Evolutionary conservation across 2,329 filamentous ascomycete genomes (phyloP), one percentile per base, ranked within the genome.

Genomic region (Phialophora macrospora): DNA sequence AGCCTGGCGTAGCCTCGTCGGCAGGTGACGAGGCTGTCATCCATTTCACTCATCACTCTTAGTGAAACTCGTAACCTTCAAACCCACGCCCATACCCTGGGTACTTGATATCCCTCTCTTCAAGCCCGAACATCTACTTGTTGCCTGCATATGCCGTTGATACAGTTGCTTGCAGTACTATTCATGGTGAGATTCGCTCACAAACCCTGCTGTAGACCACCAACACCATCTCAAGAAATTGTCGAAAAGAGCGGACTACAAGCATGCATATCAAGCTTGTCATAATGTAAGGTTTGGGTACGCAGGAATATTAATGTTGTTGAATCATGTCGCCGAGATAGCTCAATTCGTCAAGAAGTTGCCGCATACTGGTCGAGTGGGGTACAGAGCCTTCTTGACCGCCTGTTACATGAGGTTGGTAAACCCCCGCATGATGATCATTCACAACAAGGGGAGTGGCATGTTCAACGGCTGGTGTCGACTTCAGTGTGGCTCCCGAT

Each of bases 301-400:
- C 51, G 30, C 26, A 38, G 3, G 8, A 24, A 52, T 52, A 44
- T 85, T 82, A 65, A 69, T 67, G 55, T 7, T 68, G 68, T 24
- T 68, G 69, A 38, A 84, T 84, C 65, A 82, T 76, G 60, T 78
- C 77, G 26, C 81, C 80, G 48, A 85, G 73, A 71, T 85, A 84
- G 62, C 81, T 81, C 73, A 84, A 74, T 67, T 85, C 82, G 67
- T 81, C 79, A 71, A 84, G 77, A 64, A 84, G 73, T 68, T 82
- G 79, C 68, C 80, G 78, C 75, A 84, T 80, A 20, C 77, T 77
- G 41, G 72, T 76, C 55, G 73, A 73, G 64, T 77, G 76, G 2
- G 74, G 72, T 28, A 75, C 51, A 14, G 49, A 44, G 3, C 60
- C 28, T 5, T 48, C 62, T 57, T 56, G 32, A n/a, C 55, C 44